Evolutionary conservation across 2,329 filamentous ascomycete species (phyloP).

Genomic region (Thielaviopsis punctulata): DNA sequence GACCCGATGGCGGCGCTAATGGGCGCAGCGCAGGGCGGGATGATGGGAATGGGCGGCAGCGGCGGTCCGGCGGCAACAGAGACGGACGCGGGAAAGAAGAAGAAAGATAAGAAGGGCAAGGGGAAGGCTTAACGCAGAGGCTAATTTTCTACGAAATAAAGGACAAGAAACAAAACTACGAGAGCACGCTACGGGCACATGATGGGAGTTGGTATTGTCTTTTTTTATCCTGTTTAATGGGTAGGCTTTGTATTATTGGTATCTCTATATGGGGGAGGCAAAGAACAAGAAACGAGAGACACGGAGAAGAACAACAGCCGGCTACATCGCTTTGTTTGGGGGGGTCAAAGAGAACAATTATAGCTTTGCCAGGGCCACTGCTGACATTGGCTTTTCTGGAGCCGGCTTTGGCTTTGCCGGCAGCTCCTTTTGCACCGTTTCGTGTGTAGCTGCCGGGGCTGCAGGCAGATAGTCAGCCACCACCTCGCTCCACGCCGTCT

Average conservation of each 20-base stretch:
- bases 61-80: conserved; percentile 14
- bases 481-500: conserved; percentile 24
- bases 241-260: background rate
- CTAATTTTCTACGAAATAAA: background rate
- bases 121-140: conserved; percentile 21
- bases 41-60: conserved; percentile 14
- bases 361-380: background rate
- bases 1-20: conserved; percentile 29
- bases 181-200: too few species aligned
- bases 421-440: background rate
- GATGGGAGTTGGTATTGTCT: background rate
- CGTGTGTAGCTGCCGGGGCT: too few species aligned
- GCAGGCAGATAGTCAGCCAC: background rate
- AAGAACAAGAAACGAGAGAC: background rate
- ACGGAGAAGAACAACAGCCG: background rate
- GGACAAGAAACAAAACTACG: background rate
- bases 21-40: conserved; percentile 20
- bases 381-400: background rate
- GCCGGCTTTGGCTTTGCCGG: background rate
- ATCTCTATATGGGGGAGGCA: background rate
- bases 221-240: too few species aligned
- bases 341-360: too few species aligned
- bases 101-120: conserved; percentile 34
- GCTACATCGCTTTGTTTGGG: too few species aligned
- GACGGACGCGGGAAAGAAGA: conserved; percentile 23